phyloP scores from a whole-genome alignment of 768 basidiomycete species.

The Pleurotus giganteus region DNA sequence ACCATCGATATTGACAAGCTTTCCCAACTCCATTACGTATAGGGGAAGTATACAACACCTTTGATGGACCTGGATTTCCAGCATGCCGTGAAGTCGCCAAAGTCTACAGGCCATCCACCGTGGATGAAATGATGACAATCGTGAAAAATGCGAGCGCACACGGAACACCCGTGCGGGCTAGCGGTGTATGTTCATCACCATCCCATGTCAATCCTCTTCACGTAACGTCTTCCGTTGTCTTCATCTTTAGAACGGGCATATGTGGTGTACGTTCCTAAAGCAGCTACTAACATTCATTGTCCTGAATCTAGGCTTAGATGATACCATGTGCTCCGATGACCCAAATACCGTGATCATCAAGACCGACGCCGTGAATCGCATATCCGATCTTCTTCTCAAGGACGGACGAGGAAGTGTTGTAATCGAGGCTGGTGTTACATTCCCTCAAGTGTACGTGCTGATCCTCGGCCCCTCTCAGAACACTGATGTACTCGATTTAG shows the following conservation, averaged over 20 bases:
- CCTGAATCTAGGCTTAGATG: conserved; percentile 18
- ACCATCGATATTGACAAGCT: not conserved
- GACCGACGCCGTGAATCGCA: conserved; percentile 30
- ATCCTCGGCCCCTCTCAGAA: not conserved
- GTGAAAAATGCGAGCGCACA: conserved; percentile 29
- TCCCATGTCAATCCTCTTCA: not conserved
- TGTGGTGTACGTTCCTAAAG: conserved; percentile 30
- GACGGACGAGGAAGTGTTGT: conserved; percentile 28
- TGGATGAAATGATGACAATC: conserved; percentile 29
- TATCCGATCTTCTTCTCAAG: conserved; percentile 27
- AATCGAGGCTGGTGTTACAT: conserved; percentile 35
- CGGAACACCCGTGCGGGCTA: conserved; percentile 30
- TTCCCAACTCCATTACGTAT: not conserved
- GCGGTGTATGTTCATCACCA: conserved; percentile 24
- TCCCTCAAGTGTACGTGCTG: conserved; percentile 30
- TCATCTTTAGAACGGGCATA: conserved; percentile 30
- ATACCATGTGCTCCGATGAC: conserved; percentile 38
- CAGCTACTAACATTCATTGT: not conserved
- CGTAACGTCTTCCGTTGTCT: not conserved
- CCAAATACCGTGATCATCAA: conserved; percentile 32
- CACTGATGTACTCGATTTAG: conserved; percentile 13
- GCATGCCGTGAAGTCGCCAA: conserved; percentile 29
- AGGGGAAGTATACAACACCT: conserved; percentile 31
- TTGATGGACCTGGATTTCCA: conserved; percentile 33
- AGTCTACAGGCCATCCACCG: conserved; percentile 29